Evolutionary conservation across 2,329 filamentous ascomycete genomes (phyloP).

Genomic region (Colletotrichum noveboracense): DNA sequence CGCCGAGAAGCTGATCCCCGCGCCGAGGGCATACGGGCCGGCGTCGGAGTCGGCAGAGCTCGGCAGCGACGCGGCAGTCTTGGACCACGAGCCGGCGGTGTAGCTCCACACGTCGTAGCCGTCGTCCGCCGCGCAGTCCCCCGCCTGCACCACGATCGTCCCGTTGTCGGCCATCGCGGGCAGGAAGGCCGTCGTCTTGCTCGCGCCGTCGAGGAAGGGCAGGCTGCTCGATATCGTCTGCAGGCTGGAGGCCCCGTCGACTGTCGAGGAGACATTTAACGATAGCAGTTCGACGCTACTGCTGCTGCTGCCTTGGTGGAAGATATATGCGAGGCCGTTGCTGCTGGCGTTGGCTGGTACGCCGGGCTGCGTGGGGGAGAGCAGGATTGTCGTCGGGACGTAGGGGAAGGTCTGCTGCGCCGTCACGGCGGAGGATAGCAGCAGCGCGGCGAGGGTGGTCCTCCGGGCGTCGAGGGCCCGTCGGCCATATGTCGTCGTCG

Average conservation of each 20-base stretch:
- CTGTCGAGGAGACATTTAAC: conserved; percentile 66
- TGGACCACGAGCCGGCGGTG: conserved; percentile 53
- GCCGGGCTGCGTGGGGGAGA: conserved; percentile 51
- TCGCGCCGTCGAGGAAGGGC: conserved; percentile 63
- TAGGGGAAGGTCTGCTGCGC: conserved; percentile 69
- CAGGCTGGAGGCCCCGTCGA: conserved; percentile 53
- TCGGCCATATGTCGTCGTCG: neutral
- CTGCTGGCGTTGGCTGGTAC: conserved; percentile 43
- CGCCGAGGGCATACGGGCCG: conserved; percentile 57
- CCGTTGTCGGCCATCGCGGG: conserved; percentile 72
- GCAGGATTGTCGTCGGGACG: conserved; percentile 75
- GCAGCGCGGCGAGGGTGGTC: conserved; percentile 5
- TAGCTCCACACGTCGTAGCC: conserved; percentile 73
- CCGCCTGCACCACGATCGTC: conserved; percentile 75
- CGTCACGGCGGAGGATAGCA: conserved; percentile 18
- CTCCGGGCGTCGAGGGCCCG: neutral
- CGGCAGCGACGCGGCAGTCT: conserved; percentile 29
- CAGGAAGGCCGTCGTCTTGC: conserved; percentile 64
- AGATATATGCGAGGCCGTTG: conserved; percentile 69
- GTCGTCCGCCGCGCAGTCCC: conserved; percentile 67
- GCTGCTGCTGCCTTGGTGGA: conserved; percentile 56
- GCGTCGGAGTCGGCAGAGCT: conserved; percentile 25
- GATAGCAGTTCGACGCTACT: conserved; percentile 60
- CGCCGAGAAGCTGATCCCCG: conserved; percentile 71
- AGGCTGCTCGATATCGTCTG: conserved; percentile 60